phyloP scores from a whole-genome alignment of 202 grass and related monocot genomes.

The Panicum hallii region DNA sequence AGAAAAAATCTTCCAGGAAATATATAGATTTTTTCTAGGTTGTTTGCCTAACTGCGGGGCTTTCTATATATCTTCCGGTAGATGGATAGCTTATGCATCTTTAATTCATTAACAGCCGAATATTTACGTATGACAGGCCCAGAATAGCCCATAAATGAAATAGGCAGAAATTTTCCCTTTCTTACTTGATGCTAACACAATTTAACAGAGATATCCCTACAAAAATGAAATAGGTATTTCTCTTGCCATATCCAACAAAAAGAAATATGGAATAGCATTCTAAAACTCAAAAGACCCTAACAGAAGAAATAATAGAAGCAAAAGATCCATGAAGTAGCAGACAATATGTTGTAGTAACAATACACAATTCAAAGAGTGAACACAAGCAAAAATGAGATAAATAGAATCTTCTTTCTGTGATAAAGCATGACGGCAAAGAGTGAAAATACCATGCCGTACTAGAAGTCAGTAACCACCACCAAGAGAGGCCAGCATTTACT shows the following conservation, averaged over 20 bases:
- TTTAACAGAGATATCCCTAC: neutral
- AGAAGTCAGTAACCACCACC: neutral
- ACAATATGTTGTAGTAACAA: neutral
- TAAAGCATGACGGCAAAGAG: neutral
- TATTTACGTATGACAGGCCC: no score
- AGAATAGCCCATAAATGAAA: no score
- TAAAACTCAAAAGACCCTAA: neutral
- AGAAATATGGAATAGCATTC: neutral
- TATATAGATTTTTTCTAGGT: no score
- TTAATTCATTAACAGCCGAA: no score
- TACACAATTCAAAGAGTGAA: slow-evolving; percentile 4
- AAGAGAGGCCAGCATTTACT: neutral
- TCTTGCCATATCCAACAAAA: slow-evolving; percentile 16
- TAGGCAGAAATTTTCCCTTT: slow-evolving; percentile 1
- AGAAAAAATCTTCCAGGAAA: no score
- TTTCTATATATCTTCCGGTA: no score
- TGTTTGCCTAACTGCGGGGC: no score
- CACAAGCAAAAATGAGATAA: neutral
- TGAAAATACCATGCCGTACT: neutral
- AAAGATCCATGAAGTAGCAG: neutral
- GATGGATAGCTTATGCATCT: no score
- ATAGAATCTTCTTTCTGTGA: neutral
- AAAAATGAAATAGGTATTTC: neutral
- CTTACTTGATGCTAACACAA: neutral
- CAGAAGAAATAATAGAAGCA: neutral